These are phyloP conservation scores for Dalbergia cultrata DNA, from an alignment of 306 rosid genomes.

Conservation along the genomic window DNA sequence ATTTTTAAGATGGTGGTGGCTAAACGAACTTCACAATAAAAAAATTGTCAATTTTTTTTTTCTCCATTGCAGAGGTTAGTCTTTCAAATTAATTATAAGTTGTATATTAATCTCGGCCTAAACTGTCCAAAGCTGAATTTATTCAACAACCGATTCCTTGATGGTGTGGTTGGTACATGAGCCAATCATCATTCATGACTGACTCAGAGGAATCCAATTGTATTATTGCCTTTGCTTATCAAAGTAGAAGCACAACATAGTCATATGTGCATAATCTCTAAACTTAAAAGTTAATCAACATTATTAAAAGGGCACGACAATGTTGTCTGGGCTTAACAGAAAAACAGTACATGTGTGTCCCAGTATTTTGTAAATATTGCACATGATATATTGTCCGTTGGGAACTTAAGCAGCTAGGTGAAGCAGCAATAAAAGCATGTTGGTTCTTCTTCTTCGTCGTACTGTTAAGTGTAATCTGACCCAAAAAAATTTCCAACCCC, in stretches of 20 bases:
- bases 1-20: background rate
- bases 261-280: constrained; percentile 6
- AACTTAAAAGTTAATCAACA: background rate
- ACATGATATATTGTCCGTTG: constrained; percentile 29
- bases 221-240: background rate
- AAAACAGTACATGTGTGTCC: constrained; percentile 18
- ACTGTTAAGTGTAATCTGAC: background rate
- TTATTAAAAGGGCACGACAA: background rate
- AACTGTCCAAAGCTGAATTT: background rate
- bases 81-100: background rate
- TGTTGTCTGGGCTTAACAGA: constrained; percentile 18
- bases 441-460: constrained; percentile 37
- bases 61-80: background rate
- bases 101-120: background rate
- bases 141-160: background rate
- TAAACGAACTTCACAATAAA: background rate
- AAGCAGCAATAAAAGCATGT: constrained; percentile 53
- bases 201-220: constrained; percentile 25
- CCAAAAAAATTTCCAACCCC: constrained; percentile 31
- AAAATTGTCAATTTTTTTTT: background rate
- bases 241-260: background rate
- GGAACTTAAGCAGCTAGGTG: constrained; percentile 28
- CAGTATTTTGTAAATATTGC: constrained; percentile 27
- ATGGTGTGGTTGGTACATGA: constrained; percentile 13
- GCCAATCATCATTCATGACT: background rate